These are phyloP conservation scores for Acacia acuminata DNA, from an alignment of 306 rosid species.

Conservation along the genomic window DNA sequence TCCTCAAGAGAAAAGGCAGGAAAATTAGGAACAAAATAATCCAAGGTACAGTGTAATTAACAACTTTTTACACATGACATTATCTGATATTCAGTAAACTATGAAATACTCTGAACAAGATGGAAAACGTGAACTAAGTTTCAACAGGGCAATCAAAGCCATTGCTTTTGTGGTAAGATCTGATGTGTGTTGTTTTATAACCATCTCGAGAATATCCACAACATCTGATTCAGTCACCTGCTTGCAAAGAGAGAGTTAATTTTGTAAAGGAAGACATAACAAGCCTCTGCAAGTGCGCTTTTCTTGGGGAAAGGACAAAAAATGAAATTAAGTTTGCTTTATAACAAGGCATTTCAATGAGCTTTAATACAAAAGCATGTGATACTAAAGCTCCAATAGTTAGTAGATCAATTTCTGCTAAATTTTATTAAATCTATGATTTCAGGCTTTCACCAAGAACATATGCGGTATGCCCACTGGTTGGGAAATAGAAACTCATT, in stretches of 20 bases:
- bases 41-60: slow-evolving; percentile 23
- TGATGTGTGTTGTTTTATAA: slow-evolving; percentile 66
- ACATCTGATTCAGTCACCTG: slow-evolving; percentile 95
- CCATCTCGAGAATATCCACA: slow-evolving; percentile 73
- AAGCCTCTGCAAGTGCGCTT: not conserved
- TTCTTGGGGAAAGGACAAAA: not conserved
- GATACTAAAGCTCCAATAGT: slow-evolving; percentile 14
- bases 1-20: slow-evolving; percentile 21
- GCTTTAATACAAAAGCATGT: slow-evolving; percentile 17
- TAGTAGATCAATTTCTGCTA: slow-evolving; percentile 25
- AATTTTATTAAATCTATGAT: slow-evolving; percentile 14
- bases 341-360: slow-evolving; percentile 20
- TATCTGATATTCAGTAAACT: slow-evolving; percentile 14
- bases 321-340: not conserved
- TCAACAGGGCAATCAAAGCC: slow-evolving; percentile 87
- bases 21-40: slow-evolving; percentile 26
- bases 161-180: slow-evolving; percentile 87
- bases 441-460: slow-evolving; percentile 7
- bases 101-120: slow-evolving; percentile 85
- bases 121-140: slow-evolving; percentile 96
- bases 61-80: not conserved
- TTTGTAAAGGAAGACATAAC: slow-evolving; percentile 17
- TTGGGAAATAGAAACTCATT: not conserved
- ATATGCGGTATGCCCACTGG: slow-evolving; percentile 25
- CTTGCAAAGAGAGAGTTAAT: slow-evolving; percentile 4